Evolutionary conservation across 2,329 filamentous ascomycete species (phyloP).

Genomic region (Diaporthe humulicola): DNA sequence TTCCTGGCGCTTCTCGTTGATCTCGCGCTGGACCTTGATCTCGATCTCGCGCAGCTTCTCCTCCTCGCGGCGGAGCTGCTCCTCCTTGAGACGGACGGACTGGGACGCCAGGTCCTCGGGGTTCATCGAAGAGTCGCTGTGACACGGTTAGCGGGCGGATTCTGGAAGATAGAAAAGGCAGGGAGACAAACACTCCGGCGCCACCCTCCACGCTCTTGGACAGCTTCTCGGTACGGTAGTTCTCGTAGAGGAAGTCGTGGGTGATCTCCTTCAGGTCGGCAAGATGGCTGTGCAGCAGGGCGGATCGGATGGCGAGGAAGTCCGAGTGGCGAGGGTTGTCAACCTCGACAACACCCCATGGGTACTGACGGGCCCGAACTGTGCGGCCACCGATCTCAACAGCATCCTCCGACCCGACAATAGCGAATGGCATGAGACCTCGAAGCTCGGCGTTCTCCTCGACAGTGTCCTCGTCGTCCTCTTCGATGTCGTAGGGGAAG

Average conservation of each 20-base stretch:
- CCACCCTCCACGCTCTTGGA: slow-evolving; percentile 98
- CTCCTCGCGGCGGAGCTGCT: slow-evolving; percentile 98
- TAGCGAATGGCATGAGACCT: slow-evolving; percentile 98
- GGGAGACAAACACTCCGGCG: slow-evolving; percentile 81
- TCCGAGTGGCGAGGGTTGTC: slow-evolving; percentile 99
- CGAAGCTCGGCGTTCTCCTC: slow-evolving; percentile 98
- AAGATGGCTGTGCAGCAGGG: slow-evolving; percentile 96
- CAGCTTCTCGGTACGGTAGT: slow-evolving; percentile 99
- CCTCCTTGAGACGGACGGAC: slow-evolving; percentile 98
- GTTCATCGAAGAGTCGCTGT: slow-evolving; percentile 90
- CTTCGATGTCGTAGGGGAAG: slow-evolving; percentile 99
- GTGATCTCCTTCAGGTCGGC: slow-evolving; percentile 99
- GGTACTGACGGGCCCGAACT: slow-evolving; percentile 96
- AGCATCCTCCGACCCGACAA: slow-evolving; percentile 96
- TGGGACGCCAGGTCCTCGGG: slow-evolving; percentile 97
- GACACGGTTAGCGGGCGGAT: slow-evolving; percentile 48
- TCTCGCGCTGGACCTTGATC: slow-evolving; percentile 99
- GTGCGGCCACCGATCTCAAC: slow-evolving; percentile 94
- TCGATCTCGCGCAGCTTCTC: slow-evolving; percentile 99
- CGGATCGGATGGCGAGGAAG: slow-evolving; percentile 96
- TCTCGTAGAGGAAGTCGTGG: slow-evolving; percentile 99
- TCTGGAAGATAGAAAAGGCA: background rate
- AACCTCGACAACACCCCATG: slow-evolving; percentile 98
- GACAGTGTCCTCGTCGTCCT: slow-evolving; percentile 99
- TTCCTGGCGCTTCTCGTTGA: slow-evolving; percentile 99